phyloP scores from a whole-genome alignment of 768 basidiomycete species.

The Mycena vitilis region DNA sequence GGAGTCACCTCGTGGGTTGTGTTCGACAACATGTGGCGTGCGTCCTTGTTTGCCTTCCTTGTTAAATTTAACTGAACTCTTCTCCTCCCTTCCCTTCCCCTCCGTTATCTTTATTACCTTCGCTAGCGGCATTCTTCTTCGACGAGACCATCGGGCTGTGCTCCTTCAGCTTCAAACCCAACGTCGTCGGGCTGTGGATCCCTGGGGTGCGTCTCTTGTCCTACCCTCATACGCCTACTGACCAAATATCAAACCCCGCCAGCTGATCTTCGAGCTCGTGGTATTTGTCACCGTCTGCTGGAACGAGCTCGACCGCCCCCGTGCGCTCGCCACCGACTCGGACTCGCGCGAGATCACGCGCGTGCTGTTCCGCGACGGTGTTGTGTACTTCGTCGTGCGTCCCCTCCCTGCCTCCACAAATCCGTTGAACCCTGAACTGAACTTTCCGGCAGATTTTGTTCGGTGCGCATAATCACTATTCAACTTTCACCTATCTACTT shows the following conservation, averaged over 20 bases:
- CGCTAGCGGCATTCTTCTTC: conserved; percentile 13
- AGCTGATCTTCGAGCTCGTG: conserved; percentile 46
- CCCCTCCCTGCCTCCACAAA: no score
- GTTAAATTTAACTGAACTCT: no score
- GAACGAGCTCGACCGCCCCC: conserved; percentile 45
- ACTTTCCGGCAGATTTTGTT: background rate
- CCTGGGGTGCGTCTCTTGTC: conserved; percentile 40
- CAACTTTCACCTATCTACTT: no score
- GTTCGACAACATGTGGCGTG: conserved; percentile 38
- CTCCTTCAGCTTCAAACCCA: conserved; percentile 35
- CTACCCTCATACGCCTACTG: no score
- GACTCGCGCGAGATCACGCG: background rate
- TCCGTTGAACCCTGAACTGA: no score
- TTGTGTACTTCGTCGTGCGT: conserved; percentile 21
- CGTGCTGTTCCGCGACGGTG: conserved; percentile 14
- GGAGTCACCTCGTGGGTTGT: conserved; percentile 37
- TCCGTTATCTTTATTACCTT: background rate
- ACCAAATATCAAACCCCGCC: no score
- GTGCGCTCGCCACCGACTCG: background rate
- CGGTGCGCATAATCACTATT: background rate
- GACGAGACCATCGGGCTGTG: conserved; percentile 37
- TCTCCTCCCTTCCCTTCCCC: no score
- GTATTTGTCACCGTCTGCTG: conserved; percentile 43
- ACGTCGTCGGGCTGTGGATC: conserved; percentile 41
- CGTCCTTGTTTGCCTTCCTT: background rate